phyloP scores from a whole-genome alignment of 352 stramenopile species.

The Phytophthora uliginosa region DNA sequence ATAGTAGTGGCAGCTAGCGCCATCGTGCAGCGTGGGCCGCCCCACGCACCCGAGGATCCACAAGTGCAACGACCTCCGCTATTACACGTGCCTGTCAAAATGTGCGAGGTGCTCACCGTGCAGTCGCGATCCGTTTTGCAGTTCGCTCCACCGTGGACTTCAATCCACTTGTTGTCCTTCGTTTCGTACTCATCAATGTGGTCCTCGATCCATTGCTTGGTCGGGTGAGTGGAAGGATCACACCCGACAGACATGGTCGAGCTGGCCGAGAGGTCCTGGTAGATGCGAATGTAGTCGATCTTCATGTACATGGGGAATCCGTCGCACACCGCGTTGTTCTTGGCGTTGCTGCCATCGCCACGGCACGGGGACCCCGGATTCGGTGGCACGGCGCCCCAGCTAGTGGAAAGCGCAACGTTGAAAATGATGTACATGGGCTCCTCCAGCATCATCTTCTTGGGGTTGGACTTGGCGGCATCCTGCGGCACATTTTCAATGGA shows the following conservation, averaged over 20 bases:
- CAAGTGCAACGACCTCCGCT: conserved; percentile 39
- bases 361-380: conserved; percentile 51
- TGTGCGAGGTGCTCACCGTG: conserved; percentile 42
- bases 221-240: conserved; percentile 60
- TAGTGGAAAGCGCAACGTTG: conserved; percentile 68
- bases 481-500: conserved; percentile 53
- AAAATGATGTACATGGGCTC: conserved; percentile 81
- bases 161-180: conserved; percentile 48
- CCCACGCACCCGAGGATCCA: conserved; percentile 45
- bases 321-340: conserved; percentile 57
- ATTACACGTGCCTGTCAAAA: conserved; percentile 50
- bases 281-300: conserved; percentile 69
- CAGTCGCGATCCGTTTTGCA: conserved; percentile 57
- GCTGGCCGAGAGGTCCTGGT: conserved; percentile 52
- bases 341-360: conserved; percentile 36
- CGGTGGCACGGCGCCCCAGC: conserved; percentile 55
- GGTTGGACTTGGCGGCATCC: conserved; percentile 42
- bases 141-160: conserved; percentile 50
- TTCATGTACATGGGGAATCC: conserved; percentile 69
- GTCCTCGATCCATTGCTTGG: conserved; percentile 60
- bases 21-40: conserved; percentile 55
- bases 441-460: conserved; percentile 66
- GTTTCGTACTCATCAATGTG: conserved; percentile 65
- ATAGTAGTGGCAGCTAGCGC: conserved; percentile 32
- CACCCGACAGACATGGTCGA: conserved; percentile 63